Evolutionary conservation across 805 yeast genomes (phyloP).

Genomic region (Komagataella phaffii): DNA sequence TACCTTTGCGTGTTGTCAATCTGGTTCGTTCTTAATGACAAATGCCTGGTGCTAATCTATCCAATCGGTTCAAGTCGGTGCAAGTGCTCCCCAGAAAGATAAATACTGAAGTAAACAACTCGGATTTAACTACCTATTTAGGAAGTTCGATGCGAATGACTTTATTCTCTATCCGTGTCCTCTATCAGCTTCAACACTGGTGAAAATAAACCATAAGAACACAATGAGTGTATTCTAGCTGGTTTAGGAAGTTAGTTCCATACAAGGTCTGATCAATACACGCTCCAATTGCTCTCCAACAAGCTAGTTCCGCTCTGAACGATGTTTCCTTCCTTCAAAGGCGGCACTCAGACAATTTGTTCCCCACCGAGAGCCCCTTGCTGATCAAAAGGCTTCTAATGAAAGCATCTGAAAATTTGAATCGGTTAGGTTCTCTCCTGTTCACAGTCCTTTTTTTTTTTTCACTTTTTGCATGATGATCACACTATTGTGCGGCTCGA

Average conservation of each 20-base stretch:
- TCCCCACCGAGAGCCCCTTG: too few relatives aligned
- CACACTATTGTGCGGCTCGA: not conserved
- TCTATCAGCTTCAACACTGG: too few relatives aligned
- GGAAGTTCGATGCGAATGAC: not conserved
- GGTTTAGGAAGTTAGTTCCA: not conserved
- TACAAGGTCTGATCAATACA: not conserved
- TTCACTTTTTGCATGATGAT: not conserved
- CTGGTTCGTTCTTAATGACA: too few relatives aligned
- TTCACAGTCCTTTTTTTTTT: too few relatives aligned
- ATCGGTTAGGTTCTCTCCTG: not conserved
- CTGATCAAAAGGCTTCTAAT: too few relatives aligned
- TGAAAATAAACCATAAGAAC: not conserved
- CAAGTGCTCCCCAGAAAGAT: not conserved
- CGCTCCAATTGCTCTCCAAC: not conserved
- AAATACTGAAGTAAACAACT: too few relatives aligned
- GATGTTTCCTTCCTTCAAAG: too few relatives aligned
- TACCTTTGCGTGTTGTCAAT: too few relatives aligned
- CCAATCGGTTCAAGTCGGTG: not conserved
- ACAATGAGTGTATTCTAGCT: not conserved
- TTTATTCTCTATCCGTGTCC: too few relatives aligned
- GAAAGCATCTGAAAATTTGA: too few relatives aligned
- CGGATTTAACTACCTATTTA: not conserved
- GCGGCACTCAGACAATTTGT: too few relatives aligned
- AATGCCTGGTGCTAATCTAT: too few relatives aligned
- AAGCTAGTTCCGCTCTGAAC: not conserved